Percentiles rank a stretch among this genome's conserved stretches.
These are phyloP conservation scores for Aspergillus latus DNA, from an alignment of 2,329 filamentous ascomycete genomes.

Conservation along the genomic window DNA sequence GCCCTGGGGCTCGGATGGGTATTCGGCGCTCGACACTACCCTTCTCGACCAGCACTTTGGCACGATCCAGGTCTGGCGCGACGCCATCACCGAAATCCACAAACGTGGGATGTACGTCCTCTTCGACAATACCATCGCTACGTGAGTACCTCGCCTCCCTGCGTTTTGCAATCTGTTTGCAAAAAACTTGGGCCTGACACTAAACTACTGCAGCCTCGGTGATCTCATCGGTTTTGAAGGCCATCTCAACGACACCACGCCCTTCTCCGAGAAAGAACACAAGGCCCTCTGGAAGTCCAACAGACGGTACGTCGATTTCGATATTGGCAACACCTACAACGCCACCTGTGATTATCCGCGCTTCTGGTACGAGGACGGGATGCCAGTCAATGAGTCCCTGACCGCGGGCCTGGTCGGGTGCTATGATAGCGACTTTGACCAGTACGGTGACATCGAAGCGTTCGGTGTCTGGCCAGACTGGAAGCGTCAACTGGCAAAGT, in stretches of 20 bases:
- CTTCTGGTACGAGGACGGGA: constrained; percentile 62
- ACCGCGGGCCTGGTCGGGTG: constrained; percentile 54
- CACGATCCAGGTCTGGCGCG: constrained; percentile 59
- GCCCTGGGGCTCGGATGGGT: constrained; percentile 64
- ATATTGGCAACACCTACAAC: constrained; percentile 55
- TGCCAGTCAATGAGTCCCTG: constrained; percentile 49
- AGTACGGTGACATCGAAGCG: constrained; percentile 63
- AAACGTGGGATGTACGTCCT: constrained; percentile 64
- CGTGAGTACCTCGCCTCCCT: constrained; percentile 41
- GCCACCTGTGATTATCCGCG: constrained; percentile 58
- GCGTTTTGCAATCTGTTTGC: not conserved
- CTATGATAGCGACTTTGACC: constrained; percentile 64
- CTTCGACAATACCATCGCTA: constrained; percentile 65
- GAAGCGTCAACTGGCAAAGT: constrained; percentile 65
- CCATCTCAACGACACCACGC: constrained; percentile 58
- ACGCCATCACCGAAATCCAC: constrained; percentile 61
- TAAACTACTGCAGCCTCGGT: constrained; percentile 29
- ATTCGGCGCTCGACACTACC: constrained; percentile 61
- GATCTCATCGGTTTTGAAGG: constrained; percentile 64
- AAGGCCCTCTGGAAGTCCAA: constrained; percentile 57
- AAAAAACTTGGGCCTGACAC: constrained; percentile 6
- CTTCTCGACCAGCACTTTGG: constrained; percentile 64
- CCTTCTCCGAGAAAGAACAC: constrained; percentile 58
- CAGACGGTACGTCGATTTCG: constrained; percentile 60
- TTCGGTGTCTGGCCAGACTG: constrained; percentile 65